Evolutionary conservation across 768 basidiomycete genomes (phyloP).

Genomic region (Lepiota brunneoincarnata): DNA sequence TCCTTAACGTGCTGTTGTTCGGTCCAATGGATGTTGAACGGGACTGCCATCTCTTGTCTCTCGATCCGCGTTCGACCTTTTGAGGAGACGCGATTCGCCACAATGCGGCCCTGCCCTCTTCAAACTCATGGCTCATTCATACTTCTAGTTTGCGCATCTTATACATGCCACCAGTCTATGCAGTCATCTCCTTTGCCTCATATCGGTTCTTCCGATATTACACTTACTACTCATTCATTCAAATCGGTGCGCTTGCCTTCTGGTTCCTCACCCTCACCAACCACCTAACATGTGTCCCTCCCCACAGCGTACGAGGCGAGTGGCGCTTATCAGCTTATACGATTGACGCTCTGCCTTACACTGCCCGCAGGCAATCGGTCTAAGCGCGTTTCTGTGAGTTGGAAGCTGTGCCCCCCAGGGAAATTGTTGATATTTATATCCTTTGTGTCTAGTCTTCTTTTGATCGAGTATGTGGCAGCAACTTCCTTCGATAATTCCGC

Average conservation of each 20-base stretch:
- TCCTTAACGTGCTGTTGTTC: no score
- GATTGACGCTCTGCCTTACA: not conserved
- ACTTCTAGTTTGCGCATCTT: constrained; percentile 63
- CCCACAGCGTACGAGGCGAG: constrained; percentile 64
- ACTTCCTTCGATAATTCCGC: constrained; percentile 63
- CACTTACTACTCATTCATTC: constrained; percentile 46
- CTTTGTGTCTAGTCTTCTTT: constrained; percentile 50
- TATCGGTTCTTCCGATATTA: constrained; percentile 83
- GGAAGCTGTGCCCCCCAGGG: not conserved
- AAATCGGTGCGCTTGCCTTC: constrained; percentile 31
- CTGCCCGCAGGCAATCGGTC: constrained; percentile 59
- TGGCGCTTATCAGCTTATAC: constrained; percentile 5
- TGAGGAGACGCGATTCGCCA: not conserved
- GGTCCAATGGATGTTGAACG: no score
- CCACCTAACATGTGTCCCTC: constrained; percentile 11
- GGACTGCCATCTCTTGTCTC: no score
- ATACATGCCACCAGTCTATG: constrained; percentile 83
- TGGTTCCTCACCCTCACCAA: not conserved
- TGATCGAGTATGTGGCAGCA: constrained; percentile 82
- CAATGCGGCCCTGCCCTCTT: not conserved
- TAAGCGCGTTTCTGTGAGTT: constrained; percentile 83
- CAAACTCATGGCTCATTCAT: not conserved
- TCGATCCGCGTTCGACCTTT: not conserved
- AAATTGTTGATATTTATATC: not conserved
- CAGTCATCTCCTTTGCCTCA: constrained; percentile 80